Evolutionary conservation across 371 early-diverging fungal species (phyloP).

Genomic region (Mortierella sp.): DNA sequence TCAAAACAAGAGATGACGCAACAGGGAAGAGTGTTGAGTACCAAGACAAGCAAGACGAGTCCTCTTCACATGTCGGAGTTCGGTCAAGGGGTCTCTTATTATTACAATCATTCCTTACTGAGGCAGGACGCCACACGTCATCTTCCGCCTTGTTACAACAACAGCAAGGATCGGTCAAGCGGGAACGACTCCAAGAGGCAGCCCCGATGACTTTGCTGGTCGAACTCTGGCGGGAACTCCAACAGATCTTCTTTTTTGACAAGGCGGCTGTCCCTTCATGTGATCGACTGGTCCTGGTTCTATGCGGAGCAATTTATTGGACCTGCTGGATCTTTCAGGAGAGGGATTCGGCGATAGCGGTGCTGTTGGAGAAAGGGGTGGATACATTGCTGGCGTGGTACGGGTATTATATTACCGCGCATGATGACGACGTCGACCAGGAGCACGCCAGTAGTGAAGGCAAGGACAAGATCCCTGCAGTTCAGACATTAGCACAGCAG

Average conservation of each 20-base stretch:
- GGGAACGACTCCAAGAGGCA: slow-evolving; percentile 9
- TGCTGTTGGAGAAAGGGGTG: slow-evolving; percentile 18
- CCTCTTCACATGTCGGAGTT: not conserved
- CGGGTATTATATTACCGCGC: slow-evolving; percentile 31
- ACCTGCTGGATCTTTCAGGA: slow-evolving; percentile 37
- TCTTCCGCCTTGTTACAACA: not conserved
- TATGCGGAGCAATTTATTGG: slow-evolving; percentile 36
- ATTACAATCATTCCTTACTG: slow-evolving; percentile 26
- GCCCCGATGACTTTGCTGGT: slow-evolving; percentile 14
- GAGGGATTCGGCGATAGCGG: not conserved
- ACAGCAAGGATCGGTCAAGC: not conserved
- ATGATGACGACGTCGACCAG: not conserved
- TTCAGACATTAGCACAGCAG: not conserved
- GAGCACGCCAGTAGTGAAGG: not conserved
- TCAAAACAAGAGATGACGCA: not conserved
- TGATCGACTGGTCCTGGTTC: slow-evolving; percentile 27
- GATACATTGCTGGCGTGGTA: slow-evolving; percentile 54
- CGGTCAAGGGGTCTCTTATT: slow-evolving; percentile 29
- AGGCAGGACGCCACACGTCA: slow-evolving; percentile 9
- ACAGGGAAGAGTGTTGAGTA: not conserved
- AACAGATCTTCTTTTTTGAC: slow-evolving; percentile 23
- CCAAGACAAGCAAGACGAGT: not conserved
- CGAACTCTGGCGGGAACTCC: slow-evolving; percentile 35
- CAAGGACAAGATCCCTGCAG: not conserved
- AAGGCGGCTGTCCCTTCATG: not conserved